Base-by-base conservation (phyloP, 441 rosid genomes). In the Adansonia madagascariensis region DNA sequence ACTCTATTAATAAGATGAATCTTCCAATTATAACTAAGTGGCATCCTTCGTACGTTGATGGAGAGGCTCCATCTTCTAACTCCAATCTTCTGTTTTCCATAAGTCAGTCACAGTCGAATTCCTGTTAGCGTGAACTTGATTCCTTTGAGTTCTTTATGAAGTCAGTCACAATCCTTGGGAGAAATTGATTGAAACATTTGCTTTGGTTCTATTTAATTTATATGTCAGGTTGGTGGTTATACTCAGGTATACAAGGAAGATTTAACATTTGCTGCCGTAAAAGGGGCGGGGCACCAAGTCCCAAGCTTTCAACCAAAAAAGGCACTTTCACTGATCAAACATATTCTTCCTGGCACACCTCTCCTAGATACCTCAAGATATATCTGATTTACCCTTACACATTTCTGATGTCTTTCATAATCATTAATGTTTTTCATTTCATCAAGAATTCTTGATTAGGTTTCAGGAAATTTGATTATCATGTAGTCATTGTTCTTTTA, bases 221-320 rank as follows among this genome's bases (percentile, higher is more conserved):
- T 91, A 73, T 90, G 78, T 94, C 69, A 90, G 92, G 91, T 91
- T 63, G 98, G 97, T 71, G 98, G 98, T 39, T 92, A 87, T 49
- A 91, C 93, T 2, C 84, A 90, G 67, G 92, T 82, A 46, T 95
- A 91, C 79, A 35, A 83, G 60, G 91, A 91, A 82, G 93, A 82
- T 66, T 47, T 93, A 80, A 94, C 93, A 50, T 87, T 91, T 66
- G 89, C 88, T 0, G 90, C 95, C 0, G 91, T 94, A 20, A 86
- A 97, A 87, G 95, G 89, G 24, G 98, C 98, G 41, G 98, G 98
- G 11, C 98, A 94, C 80, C 86, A 86, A 81, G 98, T 94, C 14
- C 97, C 95, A 9, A 90, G 93, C 80, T 95, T 74, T 80, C 92
- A 93, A 73, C 98, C 98, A 1, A 47, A 75, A 52, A 84, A 95